These are phyloP conservation scores for Trifolium dubium DNA, from an alignment of 306 rosid genomes.

Conservation along the genomic window DNA sequence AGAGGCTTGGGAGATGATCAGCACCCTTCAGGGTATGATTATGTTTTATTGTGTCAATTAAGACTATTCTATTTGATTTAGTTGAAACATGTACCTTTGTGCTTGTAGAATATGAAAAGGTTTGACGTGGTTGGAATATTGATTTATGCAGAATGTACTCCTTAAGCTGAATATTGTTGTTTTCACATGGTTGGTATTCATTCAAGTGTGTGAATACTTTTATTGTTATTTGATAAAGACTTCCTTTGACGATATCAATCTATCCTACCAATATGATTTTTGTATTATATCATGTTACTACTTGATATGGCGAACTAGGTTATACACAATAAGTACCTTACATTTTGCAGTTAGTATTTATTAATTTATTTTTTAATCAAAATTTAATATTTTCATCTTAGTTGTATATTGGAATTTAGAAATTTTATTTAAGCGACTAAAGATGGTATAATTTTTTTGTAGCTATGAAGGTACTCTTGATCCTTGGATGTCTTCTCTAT, in stretches of 20 bases:
- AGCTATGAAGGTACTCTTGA: conserved; percentile 96
- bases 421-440: conserved; percentile 8
- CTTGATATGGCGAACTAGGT: conserved; percentile 17
- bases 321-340: conserved; percentile 24
- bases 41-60: not conserved
- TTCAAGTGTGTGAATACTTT: conserved; percentile 6
- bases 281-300: conserved; percentile 10
- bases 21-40: conserved; percentile 86
- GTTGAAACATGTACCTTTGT: conserved; percentile 22
- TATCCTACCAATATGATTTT: not conserved
- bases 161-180: not conserved
- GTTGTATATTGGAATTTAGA: conserved; percentile 5
- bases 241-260: conserved; percentile 16
- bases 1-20: conserved; percentile 97
- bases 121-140: conserved; percentile 16
- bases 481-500: conserved; percentile 86
- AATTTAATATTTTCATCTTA: not conserved
- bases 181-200: conserved; percentile 4
- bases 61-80: conserved; percentile 30
- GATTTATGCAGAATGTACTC: conserved; percentile 19
- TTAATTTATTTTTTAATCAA: not conserved
- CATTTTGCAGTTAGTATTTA: not conserved
- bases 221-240: conserved; percentile 22
- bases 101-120: conserved; percentile 34
- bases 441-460: conserved; percentile 32